Percentiles rank a stretch among this genome's conserved stretches.
Evolutionary conservation across 2,329 filamentous ascomycete genomes (phyloP).

Genomic region (Fusarium nygamai): DNA sequence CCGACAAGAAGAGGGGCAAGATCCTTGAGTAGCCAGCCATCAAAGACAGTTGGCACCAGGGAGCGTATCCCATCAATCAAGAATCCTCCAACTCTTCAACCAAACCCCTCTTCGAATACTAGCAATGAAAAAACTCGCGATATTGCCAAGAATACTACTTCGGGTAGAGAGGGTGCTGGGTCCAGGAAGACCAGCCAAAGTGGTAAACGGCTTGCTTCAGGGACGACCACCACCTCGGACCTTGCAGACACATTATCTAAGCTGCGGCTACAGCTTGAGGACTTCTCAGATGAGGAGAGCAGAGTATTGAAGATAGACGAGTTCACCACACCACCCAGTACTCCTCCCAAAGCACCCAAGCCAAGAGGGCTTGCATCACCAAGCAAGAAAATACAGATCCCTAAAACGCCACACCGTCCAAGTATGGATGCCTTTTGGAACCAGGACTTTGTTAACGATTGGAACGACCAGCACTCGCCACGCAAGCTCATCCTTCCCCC

Average conservation of each 20-base stretch:
- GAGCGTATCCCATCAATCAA: not conserved
- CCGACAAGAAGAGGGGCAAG: constrained; percentile 1
- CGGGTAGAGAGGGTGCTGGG: not conserved
- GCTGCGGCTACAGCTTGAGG: constrained; percentile 37
- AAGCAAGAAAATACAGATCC: constrained; percentile 53
- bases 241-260: constrained; percentile 40
- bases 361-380: constrained; percentile 44
- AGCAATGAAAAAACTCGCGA: not conserved
- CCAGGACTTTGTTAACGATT: constrained; percentile 67
- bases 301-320: constrained; percentile 5
- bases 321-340: constrained; percentile 38
- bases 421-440: constrained; percentile 69
- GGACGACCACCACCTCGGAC: constrained; percentile 27
- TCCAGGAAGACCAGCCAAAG: constrained; percentile 5
- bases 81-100: constrained; percentile 7
- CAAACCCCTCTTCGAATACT: not conserved
- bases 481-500: constrained; percentile 51
- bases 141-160: not conserved
- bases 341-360: constrained; percentile 26
- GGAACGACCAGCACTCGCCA: constrained; percentile 71
- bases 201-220: not conserved
- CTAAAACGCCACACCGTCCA: constrained; percentile 62
- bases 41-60: not conserved
- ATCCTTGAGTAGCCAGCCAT: not conserved
- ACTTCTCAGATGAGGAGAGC: constrained; percentile 39